These are phyloP conservation scores for Cardiosporidium cionae DNA, from an alignment of 169 alveolate genomes.

Conservation along the genomic window DNA sequence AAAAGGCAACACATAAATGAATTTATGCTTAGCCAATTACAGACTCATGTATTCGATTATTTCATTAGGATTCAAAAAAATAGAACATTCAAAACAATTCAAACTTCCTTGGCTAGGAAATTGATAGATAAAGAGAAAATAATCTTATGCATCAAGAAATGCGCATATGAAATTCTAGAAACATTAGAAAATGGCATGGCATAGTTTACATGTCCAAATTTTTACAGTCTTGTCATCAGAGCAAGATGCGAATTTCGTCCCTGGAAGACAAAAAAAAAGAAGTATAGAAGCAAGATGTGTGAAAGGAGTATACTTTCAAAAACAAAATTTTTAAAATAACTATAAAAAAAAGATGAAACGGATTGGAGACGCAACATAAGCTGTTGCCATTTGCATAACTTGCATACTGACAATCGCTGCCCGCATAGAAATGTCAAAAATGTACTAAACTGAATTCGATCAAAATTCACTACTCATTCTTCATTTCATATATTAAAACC, in stretches of 20 bases:
- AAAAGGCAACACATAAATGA: too few relatives aligned
- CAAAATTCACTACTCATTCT: background rate
- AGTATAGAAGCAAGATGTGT: constrained; percentile 15
- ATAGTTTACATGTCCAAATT: constrained; percentile 17
- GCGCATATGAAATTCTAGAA: too few relatives aligned
- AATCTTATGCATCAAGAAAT: too few relatives aligned
- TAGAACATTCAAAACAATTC: too few relatives aligned
- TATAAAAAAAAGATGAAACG: background rate
- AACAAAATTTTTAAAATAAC: background rate
- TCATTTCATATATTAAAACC: too few relatives aligned
- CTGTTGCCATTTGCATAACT: background rate
- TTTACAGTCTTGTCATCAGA: constrained; percentile 10
- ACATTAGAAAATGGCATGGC: too few relatives aligned
- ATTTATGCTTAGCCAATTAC: too few relatives aligned
- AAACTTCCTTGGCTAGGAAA: too few relatives aligned
- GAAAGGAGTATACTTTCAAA: constrained; percentile 1
- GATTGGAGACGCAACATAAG: background rate
- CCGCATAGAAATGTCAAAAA: background rate
- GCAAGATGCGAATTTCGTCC: constrained; percentile 8
- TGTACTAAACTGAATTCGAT: background rate
- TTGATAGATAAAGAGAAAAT: too few relatives aligned
- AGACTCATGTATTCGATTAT: too few relatives aligned
- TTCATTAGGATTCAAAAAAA: too few relatives aligned
- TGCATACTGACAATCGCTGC: background rate
- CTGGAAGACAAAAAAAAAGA: constrained; percentile 4